Evolutionary conservation across 1,284 basidiomycete species (phyloP), one percentile per base, ranked within the genome.

Genomic region (Microbotryum intermedium): DNA sequence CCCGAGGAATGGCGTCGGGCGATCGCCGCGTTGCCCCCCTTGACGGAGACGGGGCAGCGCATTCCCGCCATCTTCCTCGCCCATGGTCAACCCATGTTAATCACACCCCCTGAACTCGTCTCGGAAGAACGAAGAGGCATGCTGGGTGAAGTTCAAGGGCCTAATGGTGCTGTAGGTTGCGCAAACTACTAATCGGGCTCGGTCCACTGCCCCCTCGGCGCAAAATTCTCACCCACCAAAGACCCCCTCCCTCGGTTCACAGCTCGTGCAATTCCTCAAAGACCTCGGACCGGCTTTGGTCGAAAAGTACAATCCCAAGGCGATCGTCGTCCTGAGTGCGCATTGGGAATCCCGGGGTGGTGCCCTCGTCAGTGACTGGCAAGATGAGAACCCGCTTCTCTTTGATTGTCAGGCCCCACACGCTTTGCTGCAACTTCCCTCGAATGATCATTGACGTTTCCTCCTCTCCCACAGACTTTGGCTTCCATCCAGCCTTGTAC

Each of bases 51-150:
- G 16, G 62, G 62, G 7, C 67, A 68, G 4, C 80, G 80, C 55
- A 85, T 87, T 30, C 86, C 86, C 2, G 77, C 82, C 0, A 84
- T 88, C 77, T 88, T 85, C 79, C 86, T 87, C 67, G 83, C 79
- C 2, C 86, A 87, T 74, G 84, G 85, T 18, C 46, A 39, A 39
- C 34, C 34, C 34, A 39, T 39, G 34, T 39, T 21, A 42, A 39
- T 26, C 20, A 28, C 7, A 82, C 34, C 34, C 34, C 34, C 34
- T 39, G 34, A 39, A 18, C 34, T 39, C 4, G 6, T 39, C 1
- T 39, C 34, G 11, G 34, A 39, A 11, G 34, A 39, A 39, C 34
- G 34, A 11, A 39, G 18, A 39, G 34, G 13, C 11, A 3, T 11
- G 1, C 34, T 39, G 5, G 34, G 34, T 16, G 34, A 39, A 39